Conservation (phyloP, 768 basidiomycete species). For the Podaxis rugospora region DNA sequence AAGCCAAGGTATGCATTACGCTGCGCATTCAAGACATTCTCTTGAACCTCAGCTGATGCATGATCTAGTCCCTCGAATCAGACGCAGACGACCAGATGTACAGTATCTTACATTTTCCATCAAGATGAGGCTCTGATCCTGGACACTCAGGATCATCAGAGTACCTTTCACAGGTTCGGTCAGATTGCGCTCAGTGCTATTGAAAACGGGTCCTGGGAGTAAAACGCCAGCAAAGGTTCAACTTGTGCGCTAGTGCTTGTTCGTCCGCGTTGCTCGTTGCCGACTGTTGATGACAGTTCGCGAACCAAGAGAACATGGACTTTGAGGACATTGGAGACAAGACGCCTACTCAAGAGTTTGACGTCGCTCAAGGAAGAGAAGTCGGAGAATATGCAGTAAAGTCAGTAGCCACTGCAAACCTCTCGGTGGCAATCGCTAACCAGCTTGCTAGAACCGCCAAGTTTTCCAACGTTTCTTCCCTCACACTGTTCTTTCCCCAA, state of each 20-base stretch:
- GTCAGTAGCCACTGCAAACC: slow-evolving; percentile 33
- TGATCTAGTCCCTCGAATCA: slow-evolving; percentile 69
- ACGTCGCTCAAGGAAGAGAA: slow-evolving; percentile 64
- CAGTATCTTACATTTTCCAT: slow-evolving; percentile 1
- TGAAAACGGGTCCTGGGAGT: slow-evolving; percentile 80
- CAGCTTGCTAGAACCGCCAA: slow-evolving; percentile 62
- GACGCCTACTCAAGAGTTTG: slow-evolving; percentile 68
- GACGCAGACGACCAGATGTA: slow-evolving; percentile 92
- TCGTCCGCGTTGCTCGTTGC: neutral
- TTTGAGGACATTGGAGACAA: slow-evolving; percentile 68
- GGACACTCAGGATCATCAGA: slow-evolving; percentile 61
- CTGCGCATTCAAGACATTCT: neutral
- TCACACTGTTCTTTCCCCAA: slow-evolving; percentile 81
- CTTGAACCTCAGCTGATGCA: neutral
- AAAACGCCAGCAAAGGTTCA: slow-evolving; percentile 71
- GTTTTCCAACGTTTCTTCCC: slow-evolving; percentile 74
- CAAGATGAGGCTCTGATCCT: neutral
- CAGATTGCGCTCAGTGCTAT: slow-evolving; percentile 72
- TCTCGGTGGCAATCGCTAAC: neutral
- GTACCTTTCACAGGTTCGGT: slow-evolving; percentile 88
- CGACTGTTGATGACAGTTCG: slow-evolving; percentile 45
- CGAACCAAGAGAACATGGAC: slow-evolving; percentile 75
- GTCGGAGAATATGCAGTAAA: slow-evolving; percentile 84
- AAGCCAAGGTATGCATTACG: slow-evolving; percentile 49
- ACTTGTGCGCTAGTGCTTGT: slow-evolving; percentile 44